Conservation (phyloP, 495 filamentous ascomycete species). For the Hypoxylon lienhwacheense region DNA sequence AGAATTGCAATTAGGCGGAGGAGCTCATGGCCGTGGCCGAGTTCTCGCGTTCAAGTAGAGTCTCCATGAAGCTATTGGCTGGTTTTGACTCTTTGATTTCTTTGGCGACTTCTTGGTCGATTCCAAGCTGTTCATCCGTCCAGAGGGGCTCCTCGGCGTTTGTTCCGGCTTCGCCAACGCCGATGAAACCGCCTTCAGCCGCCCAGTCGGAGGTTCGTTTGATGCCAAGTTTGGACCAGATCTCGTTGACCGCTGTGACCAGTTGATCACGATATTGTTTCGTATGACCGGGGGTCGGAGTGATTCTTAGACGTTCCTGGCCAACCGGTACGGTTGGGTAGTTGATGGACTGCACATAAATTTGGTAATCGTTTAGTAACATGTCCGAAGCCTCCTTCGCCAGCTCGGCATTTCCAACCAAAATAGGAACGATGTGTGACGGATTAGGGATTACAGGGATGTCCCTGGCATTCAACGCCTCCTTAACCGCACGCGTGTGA, state of each 20-base stretch:
- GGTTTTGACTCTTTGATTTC: constrained; percentile 52
- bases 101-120: constrained; percentile 53
- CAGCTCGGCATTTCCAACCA: constrained; percentile 93
- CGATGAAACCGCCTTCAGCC: constrained; percentile 87
- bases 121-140: constrained; percentile 82
- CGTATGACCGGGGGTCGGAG: constrained; percentile 89
- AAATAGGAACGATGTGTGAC: constrained; percentile 89
- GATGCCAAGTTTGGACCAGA: constrained; percentile 85
- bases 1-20: constrained; percentile 27
- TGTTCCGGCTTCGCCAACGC: constrained; percentile 73
- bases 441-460: constrained; percentile 99
- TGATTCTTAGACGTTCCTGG: constrained; percentile 92
- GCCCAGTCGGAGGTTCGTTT: constrained; percentile 91
- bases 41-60: constrained; percentile 44
- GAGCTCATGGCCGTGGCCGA: constrained; percentile 24
- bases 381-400: constrained; percentile 88
- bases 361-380: constrained; percentile 80
- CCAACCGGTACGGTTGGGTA: constrained; percentile 97
- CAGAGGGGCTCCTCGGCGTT: constrained; percentile 67
- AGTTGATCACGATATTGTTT: constrained; percentile 81
- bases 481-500: constrained; percentile 91
- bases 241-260: constrained; percentile 78
- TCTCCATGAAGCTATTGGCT: constrained; percentile 41
- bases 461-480: constrained; percentile 68
- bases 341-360: constrained; percentile 99